phyloP scores from a whole-genome alignment of 2,329 filamentous ascomycete species.

The Sordariomycetes sp. region DNA sequence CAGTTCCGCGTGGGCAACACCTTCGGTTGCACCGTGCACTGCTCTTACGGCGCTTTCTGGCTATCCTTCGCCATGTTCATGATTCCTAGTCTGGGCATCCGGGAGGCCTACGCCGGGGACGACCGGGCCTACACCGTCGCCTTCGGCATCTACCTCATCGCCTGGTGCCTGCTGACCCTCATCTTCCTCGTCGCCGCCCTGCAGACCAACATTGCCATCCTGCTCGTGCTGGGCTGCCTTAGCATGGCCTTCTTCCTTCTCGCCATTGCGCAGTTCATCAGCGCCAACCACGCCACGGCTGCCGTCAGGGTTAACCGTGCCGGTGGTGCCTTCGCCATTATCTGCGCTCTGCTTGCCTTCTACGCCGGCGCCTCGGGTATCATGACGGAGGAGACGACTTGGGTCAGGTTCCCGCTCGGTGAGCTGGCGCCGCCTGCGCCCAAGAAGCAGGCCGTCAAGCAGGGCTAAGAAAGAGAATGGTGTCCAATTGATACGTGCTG shows the following conservation, averaged over 20 bases:
- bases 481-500: no score
- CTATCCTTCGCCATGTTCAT: slow-evolving; percentile 50
- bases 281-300: slow-evolving; percentile 20
- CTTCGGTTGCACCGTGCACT: slow-evolving; percentile 52
- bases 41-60: slow-evolving; percentile 55
- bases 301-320: slow-evolving; percentile 34
- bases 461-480: no score
- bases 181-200: slow-evolving; percentile 47
- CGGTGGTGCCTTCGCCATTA: slow-evolving; percentile 26
- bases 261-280: slow-evolving; percentile 44
- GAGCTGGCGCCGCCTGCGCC: no score
- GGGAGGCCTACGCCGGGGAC: slow-evolving; percentile 28
- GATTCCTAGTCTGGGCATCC: slow-evolving; percentile 40
- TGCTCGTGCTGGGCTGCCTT: slow-evolving; percentile 48
- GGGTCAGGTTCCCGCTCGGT: slow-evolving; percentile 28
- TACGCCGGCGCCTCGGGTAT: slow-evolving; percentile 29
- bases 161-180: slow-evolving; percentile 51
- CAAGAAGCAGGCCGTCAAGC: no score
- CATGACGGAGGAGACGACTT: slow-evolving; percentile 31
- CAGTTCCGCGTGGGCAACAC: slow-evolving; percentile 47
- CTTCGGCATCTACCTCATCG: slow-evolving; percentile 48
- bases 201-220: slow-evolving; percentile 48
- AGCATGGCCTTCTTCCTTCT: slow-evolving; percentile 50
- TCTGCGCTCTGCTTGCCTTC: slow-evolving; percentile 26
- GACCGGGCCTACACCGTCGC: slow-evolving; percentile 33